Percentiles rank a stretch among this genome's conserved stretches.
These are phyloP conservation scores for Eucalyptus microcorys DNA, from an alignment of 345 rosid genomes.

Conservation along the genomic window DNA sequence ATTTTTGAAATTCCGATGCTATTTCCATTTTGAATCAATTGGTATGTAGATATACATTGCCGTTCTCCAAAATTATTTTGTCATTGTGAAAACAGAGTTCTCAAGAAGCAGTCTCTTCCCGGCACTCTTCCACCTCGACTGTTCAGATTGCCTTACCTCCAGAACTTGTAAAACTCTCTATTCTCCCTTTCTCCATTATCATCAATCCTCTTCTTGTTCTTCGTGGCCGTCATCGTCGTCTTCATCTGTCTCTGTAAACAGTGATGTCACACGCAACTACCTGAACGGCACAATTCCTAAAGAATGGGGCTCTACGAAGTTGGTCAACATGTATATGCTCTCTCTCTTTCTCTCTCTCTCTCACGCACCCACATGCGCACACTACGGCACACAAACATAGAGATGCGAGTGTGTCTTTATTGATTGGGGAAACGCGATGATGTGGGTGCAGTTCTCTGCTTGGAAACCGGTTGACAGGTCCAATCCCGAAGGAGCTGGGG, in stretches of 20 bases:
- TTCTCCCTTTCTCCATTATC: neutral
- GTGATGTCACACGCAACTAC: conserved; percentile 1
- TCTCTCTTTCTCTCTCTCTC: neutral
- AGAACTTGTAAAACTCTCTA: neutral
- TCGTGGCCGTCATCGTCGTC: neutral
- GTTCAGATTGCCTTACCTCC: neutral
- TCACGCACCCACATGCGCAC: too few relatives aligned
- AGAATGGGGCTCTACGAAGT: neutral
- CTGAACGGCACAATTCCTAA: neutral
- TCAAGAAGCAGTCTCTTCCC: neutral
- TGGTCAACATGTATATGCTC: neutral
- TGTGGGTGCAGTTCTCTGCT: neutral
- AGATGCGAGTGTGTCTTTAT: neutral
- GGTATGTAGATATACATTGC: too few relatives aligned
- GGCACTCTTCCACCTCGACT: neutral
- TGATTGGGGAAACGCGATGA: neutral
- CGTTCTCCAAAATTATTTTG: neutral
- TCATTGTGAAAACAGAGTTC: neutral
- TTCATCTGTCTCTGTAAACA: neutral
- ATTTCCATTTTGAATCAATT: too few relatives aligned
- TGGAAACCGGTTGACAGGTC: neutral
- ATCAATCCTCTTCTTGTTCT: neutral
- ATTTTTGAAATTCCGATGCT: too few relatives aligned
- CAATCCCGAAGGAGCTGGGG: conserved; percentile 1
- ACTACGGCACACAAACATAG: too few relatives aligned